phyloP scores from a whole-genome alignment of 345 rosid species.

The Ricinus communis region DNA sequence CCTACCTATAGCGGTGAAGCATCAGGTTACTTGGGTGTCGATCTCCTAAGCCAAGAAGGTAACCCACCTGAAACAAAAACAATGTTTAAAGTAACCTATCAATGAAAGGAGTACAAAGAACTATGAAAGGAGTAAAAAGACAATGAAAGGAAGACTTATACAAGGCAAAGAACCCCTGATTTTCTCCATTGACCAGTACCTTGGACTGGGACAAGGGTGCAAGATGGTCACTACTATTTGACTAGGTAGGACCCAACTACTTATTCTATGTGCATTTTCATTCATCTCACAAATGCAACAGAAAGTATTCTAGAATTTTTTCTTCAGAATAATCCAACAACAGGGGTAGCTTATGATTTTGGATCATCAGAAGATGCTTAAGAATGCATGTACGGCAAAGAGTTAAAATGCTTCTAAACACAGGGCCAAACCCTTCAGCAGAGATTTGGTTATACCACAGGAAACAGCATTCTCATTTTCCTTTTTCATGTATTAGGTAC shows the following conservation, averaged over 20 bases:
- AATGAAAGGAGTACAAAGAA: too few relatives aligned
- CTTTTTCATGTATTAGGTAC: too few relatives aligned
- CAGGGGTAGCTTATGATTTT: not conserved
- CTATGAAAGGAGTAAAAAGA: not conserved
- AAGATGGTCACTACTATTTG: not conserved
- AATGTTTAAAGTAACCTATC: not conserved
- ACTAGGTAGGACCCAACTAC: not conserved
- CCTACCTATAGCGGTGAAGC: slow-evolving; percentile 86
- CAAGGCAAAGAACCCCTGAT: not conserved
- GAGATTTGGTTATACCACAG: too few relatives aligned
- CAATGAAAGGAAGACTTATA: not conserved
- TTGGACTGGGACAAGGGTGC: not conserved
- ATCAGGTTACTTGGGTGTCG: slow-evolving; percentile 98
- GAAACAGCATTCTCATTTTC: too few relatives aligned
- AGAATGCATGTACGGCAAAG: too few relatives aligned
- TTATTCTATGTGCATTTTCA: slow-evolving; percentile 5
- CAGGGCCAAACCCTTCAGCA: too few relatives aligned
- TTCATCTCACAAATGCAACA: not conserved
- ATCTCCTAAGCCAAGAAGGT: slow-evolving; percentile 99
- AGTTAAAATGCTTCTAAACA: too few relatives aligned
- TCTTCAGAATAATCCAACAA: not conserved
- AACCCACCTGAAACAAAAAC: slow-evolving; percentile 74
- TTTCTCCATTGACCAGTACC: not conserved
- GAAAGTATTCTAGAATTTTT: not conserved
- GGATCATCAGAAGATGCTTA: not conserved